Percentiles rank a stretch among this genome's conserved stretches.
phyloP scores from a whole-genome alignment of 768 basidiomycete genomes.

The Collybia mongolica region DNA sequence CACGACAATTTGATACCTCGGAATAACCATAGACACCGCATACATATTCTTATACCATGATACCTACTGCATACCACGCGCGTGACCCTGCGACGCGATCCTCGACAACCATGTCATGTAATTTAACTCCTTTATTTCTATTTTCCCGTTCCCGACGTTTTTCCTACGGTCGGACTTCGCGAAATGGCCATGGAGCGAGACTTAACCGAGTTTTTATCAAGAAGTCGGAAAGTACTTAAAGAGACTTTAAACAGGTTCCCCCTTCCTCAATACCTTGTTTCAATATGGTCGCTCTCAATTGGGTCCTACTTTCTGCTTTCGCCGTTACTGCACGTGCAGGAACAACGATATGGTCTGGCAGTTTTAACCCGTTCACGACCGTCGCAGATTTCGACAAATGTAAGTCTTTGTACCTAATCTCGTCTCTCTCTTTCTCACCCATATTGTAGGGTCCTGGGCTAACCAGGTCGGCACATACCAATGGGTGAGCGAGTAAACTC shows the following conservation, averaged over 20 bases:
- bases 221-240: slow-evolving; percentile 14
- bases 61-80: slow-evolving; percentile 19
- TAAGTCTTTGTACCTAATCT: slow-evolving; percentile 20
- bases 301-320: slow-evolving; percentile 31
- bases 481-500: slow-evolving; percentile 37
- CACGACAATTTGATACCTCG: slow-evolving; percentile 34
- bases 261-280: not conserved
- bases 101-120: slow-evolving; percentile 13
- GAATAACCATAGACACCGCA: slow-evolving; percentile 32
- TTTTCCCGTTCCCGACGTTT: slow-evolving; percentile 37
- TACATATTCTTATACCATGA: slow-evolving; percentile 18
- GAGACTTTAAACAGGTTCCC: not conserved
- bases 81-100: slow-evolving; percentile 19
- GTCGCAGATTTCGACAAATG: slow-evolving; percentile 53
- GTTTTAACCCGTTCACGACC: slow-evolving; percentile 46
- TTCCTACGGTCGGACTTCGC: slow-evolving; percentile 25
- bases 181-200: slow-evolving; percentile 21
- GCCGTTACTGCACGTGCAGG: slow-evolving; percentile 40
- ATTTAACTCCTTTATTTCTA: slow-evolving; percentile 9
- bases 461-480: slow-evolving; percentile 55
- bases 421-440: not conserved
- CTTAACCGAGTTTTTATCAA: slow-evolving; percentile 28
- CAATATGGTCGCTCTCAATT: slow-evolving; percentile 27
- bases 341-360: slow-evolving; percentile 54
- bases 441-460: slow-evolving; percentile 49